Evolutionary conservation across 441 rosid species (phyloP), one percentile per base, ranked within the genome.

Genomic region (Rhodomyrtus psidioides): DNA sequence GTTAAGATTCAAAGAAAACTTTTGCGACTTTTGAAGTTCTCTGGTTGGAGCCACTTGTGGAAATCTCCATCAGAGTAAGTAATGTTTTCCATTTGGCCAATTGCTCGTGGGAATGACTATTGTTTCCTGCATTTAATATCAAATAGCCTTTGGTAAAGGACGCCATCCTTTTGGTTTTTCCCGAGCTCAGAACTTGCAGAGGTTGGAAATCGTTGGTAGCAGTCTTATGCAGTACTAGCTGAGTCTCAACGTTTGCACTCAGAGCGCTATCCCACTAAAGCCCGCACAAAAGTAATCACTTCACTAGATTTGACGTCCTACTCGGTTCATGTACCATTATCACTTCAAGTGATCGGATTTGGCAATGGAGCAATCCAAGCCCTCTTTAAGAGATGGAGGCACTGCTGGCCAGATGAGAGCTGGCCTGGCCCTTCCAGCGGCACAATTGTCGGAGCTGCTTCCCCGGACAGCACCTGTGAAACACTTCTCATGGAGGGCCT

Each of bases 391-490:
- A 49, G 94, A 93, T 26, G 94, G 91, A 55, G 97, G 93, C 90
- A 90, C 60, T 3, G 93, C 93, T 17, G 94, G 98, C 98, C 99
- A 96, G 56, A 92, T 86, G 79, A 95, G 94, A 30, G 93, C 92
- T 1, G 96, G 98, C 87, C 93, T 1, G 96, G 98, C 87, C 93
- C 92, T 85, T 94, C 95, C 0, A 55, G 86, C 4, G 95, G 97
- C 76, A 95, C 89, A 9, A 86, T 84, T 0, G 95, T 97, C 6
- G 92, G 89, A 39, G 91, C 86, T 6, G 89, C 92, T 87, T 94
- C 94, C 44, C 97, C 95, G 2, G 51, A 49, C 51, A 49, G 3
- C 51, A 49, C 51, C 13, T 49, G 13, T 3, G 9, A 51, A 51
- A 51, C 53, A 51, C 59, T n/a, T 21, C 59, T 24, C 51, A 49